Evolutionary conservation across 1,284 basidiomycete species (phyloP), one percentile per base, ranked within the genome.

Genomic region (Ceratobasidium sp.): DNA sequence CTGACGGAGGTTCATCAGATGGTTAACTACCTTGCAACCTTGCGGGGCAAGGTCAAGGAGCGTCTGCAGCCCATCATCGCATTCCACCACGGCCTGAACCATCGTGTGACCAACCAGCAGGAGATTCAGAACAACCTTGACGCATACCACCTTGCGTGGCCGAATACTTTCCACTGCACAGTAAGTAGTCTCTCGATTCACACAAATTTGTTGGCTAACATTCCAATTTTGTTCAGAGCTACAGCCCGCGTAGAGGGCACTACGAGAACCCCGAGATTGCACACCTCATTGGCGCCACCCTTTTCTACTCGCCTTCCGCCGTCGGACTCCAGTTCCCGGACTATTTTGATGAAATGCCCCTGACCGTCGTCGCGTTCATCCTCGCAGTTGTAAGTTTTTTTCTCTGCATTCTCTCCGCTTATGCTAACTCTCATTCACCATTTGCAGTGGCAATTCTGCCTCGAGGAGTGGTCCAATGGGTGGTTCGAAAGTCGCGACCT

Each of bases 111-210:
- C 8, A 65, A 50, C 23, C 60, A 75, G 48, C 46, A 35, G 1
- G 33, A 27, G 12, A 65, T 75, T 20, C 60, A 44, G 30, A 20
- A 50, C 1, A 75, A 75, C 35, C 48, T 75, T 16, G 16, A 35
- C 10, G n/a, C 14, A 12, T 75, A 65, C n/a, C 65, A 75, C 30
- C 8, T 41, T 7, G 1, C 65, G 4, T 62, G 65, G 16, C 71
- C 71, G 1, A 75, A 75, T 30, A 50, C 14, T 30, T 75, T 75
- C 48, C 71, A 75, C 18, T 75, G 71, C 50, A 41, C 16, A 35
- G 66, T 68, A 30, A 54, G 59, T n/a, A n/a, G n/a, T n/a, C n/a
- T n/a, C n/a, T n/a, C n/a, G n/a, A n/a, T n/a, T n/a, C n/a, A n/a
- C n/a, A n/a, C n/a, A n/a, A n/a, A n/a, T n/a, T n/a, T n/a, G n/a